phyloP scores from a whole-genome alignment of 2,329 filamentous ascomycete genomes.

The Capronia americana region DNA sequence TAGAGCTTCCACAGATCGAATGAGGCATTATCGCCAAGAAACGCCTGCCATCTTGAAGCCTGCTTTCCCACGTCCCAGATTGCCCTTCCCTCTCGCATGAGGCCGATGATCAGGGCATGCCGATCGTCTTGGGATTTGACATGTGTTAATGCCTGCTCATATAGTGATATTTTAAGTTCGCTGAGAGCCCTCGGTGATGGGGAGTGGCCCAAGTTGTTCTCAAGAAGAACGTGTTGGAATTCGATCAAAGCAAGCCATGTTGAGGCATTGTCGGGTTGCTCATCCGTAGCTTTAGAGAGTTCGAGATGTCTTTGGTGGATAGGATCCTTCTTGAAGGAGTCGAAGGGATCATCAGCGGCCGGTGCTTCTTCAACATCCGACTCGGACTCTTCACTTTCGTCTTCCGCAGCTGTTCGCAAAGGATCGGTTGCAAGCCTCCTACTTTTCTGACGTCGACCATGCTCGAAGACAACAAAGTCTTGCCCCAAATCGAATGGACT shows the following conservation, averaged over 20 bases:
- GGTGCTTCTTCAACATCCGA: constrained; percentile 47
- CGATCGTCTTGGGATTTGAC: constrained; percentile 56
- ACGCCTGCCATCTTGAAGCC: constrained; percentile 68
- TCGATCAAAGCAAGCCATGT: constrained; percentile 80
- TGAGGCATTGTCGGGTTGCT: constrained; percentile 69
- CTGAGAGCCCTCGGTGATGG: constrained; percentile 65
- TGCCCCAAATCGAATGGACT: constrained; percentile 34
- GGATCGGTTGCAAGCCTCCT: constrained; percentile 32
- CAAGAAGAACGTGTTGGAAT: constrained; percentile 71
- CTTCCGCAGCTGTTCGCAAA: constrained; percentile 50
- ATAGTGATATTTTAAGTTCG: constrained; percentile 79
- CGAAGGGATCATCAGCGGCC: constrained; percentile 59
- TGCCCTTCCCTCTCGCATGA: constrained; percentile 76
- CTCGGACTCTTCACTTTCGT: constrained; percentile 58
- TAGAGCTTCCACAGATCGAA: constrained; percentile 75
- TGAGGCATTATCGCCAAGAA: constrained; percentile 63
- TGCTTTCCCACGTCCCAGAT: constrained; percentile 73
- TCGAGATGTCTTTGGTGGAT: constrained; percentile 54
- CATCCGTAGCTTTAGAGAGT: constrained; percentile 68
- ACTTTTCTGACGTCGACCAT: constrained; percentile 26
- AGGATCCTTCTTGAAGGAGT: constrained; percentile 47
- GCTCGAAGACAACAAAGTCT: constrained; percentile 47
- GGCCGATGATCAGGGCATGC: constrained; percentile 67
- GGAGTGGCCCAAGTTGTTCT: constrained; percentile 42
- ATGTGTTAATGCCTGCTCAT: constrained; percentile 75